Conservation (phyloP, 768 basidiomycete genomes). For the Termitomyces sp. region DNA sequence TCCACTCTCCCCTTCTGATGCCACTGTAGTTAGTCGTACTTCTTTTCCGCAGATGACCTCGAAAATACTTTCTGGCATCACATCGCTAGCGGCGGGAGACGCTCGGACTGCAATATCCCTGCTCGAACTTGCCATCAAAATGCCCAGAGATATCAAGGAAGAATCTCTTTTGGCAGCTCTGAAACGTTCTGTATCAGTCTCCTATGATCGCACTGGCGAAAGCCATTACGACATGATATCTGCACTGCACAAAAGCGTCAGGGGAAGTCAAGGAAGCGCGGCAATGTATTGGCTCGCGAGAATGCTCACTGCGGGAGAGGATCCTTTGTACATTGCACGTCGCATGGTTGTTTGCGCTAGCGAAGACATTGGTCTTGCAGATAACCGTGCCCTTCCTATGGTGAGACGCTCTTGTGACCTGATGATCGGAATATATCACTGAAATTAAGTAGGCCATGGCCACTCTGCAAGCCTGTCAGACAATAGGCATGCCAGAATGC, state of each 20-base stretch:
- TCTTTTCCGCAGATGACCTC: slow-evolving; percentile 38
- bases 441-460: slow-evolving; percentile 50
- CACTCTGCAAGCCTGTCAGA: slow-evolving; percentile 60
- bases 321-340: slow-evolving; percentile 72
- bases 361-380: slow-evolving; percentile 83
- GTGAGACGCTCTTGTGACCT: slow-evolving; percentile 31
- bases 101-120: slow-evolving; percentile 76
- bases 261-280: slow-evolving; percentile 72
- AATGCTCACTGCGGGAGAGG: slow-evolving; percentile 79
- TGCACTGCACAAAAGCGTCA: slow-evolving; percentile 79
- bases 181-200: slow-evolving; percentile 57
- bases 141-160: slow-evolving; percentile 38
- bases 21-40: slow-evolving; percentile 9
- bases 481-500: slow-evolving; percentile 80
- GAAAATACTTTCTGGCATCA: slow-evolving; percentile 44
- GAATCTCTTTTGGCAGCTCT: slow-evolving; percentile 50
- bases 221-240: slow-evolving; percentile 79
- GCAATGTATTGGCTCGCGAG: slow-evolving; percentile 88
- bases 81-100: slow-evolving; percentile 61
- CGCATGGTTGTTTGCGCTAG: slow-evolving; percentile 78
- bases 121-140: slow-evolving; percentile 62
- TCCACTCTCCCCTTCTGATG: slow-evolving; percentile 15
- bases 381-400: slow-evolving; percentile 71
- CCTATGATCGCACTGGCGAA: slow-evolving; percentile 77
- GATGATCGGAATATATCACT: not conserved